These are phyloP conservation scores for Epichloe uncinata DNA, from an alignment of 2,329 filamentous ascomycete species.

Conservation along the genomic window DNA sequence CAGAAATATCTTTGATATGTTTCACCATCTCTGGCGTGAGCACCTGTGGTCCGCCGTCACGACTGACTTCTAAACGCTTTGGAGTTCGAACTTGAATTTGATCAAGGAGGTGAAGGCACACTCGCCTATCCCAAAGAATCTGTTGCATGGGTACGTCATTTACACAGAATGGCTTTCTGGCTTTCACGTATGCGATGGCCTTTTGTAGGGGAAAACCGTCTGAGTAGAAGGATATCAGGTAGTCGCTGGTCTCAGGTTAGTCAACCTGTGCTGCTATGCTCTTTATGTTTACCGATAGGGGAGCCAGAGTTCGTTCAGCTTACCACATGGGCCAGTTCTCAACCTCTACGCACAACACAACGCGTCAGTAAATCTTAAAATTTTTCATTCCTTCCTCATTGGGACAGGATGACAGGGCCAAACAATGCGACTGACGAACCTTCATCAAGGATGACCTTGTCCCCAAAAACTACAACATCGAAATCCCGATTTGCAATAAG, in stretches of 20 bases:
- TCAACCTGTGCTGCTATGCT: slow-evolving; percentile 16
- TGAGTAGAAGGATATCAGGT: slow-evolving; percentile 95
- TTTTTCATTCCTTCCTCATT: background rate
- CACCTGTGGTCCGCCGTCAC: slow-evolving; percentile 76
- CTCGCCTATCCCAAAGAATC: slow-evolving; percentile 84
- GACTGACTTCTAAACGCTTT: slow-evolving; percentile 74
- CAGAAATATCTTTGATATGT: slow-evolving; percentile 68
- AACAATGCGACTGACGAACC: slow-evolving; percentile 29
- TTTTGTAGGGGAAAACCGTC: slow-evolving; percentile 96
- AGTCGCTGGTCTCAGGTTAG: slow-evolving; percentile 44
- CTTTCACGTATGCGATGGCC: slow-evolving; percentile 85
- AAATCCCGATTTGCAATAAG: slow-evolving; percentile 86
- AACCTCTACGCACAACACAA: slow-evolving; percentile 41
- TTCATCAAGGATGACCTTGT: slow-evolving; percentile 97
- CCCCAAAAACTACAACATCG: slow-evolving; percentile 93
- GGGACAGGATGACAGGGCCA: background rate
- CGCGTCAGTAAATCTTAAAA: slow-evolving; percentile 1
- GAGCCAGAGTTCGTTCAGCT: slow-evolving; percentile 15
- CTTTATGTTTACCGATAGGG: slow-evolving; percentile 20
- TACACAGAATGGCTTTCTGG: slow-evolving; percentile 91
- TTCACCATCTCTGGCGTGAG: slow-evolving; percentile 68
- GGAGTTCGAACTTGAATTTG: slow-evolving; percentile 83
- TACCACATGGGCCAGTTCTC: slow-evolving; percentile 91
- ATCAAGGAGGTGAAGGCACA: slow-evolving; percentile 81
- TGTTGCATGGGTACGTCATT: slow-evolving; percentile 98